phyloP scores from a whole-genome alignment of 1,284 basidiomycete species.

The Rhizopogon parksii region DNA sequence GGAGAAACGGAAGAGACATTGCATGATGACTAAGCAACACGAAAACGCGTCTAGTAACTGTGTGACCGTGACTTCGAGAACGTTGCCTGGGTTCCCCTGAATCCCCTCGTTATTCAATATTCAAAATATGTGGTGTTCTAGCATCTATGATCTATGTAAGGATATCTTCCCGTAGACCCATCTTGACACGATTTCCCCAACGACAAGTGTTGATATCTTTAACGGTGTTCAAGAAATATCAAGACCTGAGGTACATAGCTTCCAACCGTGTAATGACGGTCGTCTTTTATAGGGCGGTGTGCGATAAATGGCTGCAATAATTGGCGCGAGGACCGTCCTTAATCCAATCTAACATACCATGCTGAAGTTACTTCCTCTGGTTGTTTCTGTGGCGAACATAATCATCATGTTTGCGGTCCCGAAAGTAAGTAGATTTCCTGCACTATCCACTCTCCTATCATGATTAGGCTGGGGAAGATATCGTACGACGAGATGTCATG shows the following conservation, averaged over 20 bases:
- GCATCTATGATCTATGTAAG: constrained; percentile 2
- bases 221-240: constrained; percentile 1
- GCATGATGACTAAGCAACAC: neutral
- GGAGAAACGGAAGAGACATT: neutral
- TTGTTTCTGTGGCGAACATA: neutral
- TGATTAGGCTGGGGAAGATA: neutral
- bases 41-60: neutral
- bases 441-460: neutral
- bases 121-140: constrained; percentile 1
- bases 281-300: neutral
- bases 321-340: neutral
- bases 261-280: neutral
- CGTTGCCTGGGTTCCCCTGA: neutral
- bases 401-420: neutral
- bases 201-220: neutral
- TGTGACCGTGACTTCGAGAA: neutral
- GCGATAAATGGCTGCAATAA: neutral
- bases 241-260: neutral
- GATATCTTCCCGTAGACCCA: no score
- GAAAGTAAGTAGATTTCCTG: neutral
- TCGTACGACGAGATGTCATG: neutral
- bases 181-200: neutral
- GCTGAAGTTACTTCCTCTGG: neutral
- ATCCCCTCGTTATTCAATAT: neutral
- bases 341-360: neutral